Conservation (phyloP, 352 stramenopile genomes). For the Phytophthora cactorum region DNA sequence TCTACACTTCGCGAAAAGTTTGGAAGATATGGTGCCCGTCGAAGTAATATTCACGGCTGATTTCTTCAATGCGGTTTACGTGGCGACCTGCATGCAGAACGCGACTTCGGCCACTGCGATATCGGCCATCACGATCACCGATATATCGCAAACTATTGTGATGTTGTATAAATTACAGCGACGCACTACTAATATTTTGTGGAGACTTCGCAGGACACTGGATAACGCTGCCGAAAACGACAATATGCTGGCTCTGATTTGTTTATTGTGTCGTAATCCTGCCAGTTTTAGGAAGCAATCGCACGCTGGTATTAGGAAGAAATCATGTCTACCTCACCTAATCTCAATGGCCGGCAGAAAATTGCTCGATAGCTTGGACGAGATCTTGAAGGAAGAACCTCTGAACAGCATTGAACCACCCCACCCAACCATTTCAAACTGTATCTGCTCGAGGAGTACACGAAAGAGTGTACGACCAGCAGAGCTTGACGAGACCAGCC, state of each 20-base stretch:
- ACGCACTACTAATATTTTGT: constrained; percentile 9
- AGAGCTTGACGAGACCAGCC: neutral
- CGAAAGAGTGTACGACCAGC: neutral
- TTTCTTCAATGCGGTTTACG: constrained; percentile 37
- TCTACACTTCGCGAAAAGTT: constrained; percentile 4
- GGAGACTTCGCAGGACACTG: constrained; percentile 2
- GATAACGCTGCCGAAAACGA: neutral
- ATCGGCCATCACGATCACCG: constrained; percentile 24
- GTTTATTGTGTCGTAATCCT: constrained; percentile 20
- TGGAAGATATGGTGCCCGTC: constrained; percentile 31
- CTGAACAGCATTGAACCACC: neutral
- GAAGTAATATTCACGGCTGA: constrained; percentile 35
- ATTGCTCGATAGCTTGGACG: constrained; percentile 17
- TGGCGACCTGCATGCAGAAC: constrained; percentile 36
- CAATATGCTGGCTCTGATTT: constrained; percentile 22
- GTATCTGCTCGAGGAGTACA: neutral
- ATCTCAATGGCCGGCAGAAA: constrained; percentile 10
- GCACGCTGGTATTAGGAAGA: constrained; percentile 8
- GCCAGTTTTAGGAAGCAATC: constrained; percentile 13
- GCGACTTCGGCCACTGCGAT: constrained; percentile 13
- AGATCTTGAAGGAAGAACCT: constrained; percentile 8
- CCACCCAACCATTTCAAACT: neutral
- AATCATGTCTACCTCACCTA: constrained; percentile 23
- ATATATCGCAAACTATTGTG: constrained; percentile 22
- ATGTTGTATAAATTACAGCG: constrained; percentile 24